Evolutionary conservation across 2,329 filamentous ascomycete species (phyloP), one percentile per base, ranked within the genome.

Genomic region (Aspergillus udagawae): DNA sequence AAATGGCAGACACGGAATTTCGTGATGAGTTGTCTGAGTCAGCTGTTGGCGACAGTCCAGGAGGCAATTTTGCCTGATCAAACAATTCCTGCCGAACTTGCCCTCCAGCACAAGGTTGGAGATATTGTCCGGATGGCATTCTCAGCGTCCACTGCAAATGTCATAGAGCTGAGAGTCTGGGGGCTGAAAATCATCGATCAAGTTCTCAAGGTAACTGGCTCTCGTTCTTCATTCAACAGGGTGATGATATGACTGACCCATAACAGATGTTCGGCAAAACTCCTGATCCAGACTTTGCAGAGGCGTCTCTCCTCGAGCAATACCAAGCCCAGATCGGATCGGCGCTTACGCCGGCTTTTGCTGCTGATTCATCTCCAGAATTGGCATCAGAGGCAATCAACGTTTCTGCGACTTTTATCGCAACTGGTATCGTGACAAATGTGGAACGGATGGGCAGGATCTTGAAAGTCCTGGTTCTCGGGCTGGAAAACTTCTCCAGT

Each of bases 381-480:
- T 81, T 99, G 17, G 95, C 94, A 7, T 92, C 94, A 0, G 93
- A 97, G 70, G 94, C 95, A 17, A 91, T 99, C 62, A 96, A 96
- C 67, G 94, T 99, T 6, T 99, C 94, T 68, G 94, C 93, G n/a
- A 92, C 90, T 1, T 99, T 99, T 75, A 95, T 99, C 67, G 90
- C 93, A 0, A 97, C 93, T 0, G 94, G 94, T 14, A 97, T 99
- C 55, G 94, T 99, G 8, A 97, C 92, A 0, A 94, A 97, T 73
- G 86, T 97, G 8, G 95, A 99, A 65, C 86, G 94, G n/a, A 99
- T 99, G 94, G 94, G 94, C 23, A 88, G 94, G 56, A 99, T 99
- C 53, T 82, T 99, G 56, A 97, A 97, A 77, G 89, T 96, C 1
- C 82, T 99, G 2, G 90, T 97, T 5, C 88, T 88, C 47, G 92